Conservation (phyloP, 805 yeast genomes). For the Kuraishia piskuri region DNA sequence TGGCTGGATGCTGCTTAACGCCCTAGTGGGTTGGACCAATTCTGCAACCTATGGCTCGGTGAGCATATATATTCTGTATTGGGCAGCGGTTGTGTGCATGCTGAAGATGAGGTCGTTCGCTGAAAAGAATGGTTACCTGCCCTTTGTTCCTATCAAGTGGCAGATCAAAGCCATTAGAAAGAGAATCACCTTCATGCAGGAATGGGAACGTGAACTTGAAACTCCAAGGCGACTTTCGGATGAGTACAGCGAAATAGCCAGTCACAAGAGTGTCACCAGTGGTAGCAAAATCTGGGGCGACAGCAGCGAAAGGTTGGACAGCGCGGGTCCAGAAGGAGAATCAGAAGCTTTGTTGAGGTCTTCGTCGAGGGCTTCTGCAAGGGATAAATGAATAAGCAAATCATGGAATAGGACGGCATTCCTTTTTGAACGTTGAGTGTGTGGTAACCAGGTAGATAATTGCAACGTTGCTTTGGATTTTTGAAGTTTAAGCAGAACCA, state of each 20-base stretch:
- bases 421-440: too few species aligned
- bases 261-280: slow-evolving; percentile 7
- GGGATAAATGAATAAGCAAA: too few species aligned
- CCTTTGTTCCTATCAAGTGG: slow-evolving; percentile 50
- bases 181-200: slow-evolving; percentile 20
- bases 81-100: slow-evolving; percentile 45
- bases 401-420: too few species aligned
- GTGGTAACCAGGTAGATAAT: neutral
- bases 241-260: slow-evolving; percentile 15
- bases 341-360: neutral
- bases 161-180: slow-evolving; percentile 49
- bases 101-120: slow-evolving; percentile 36
- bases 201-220: slow-evolving; percentile 4
- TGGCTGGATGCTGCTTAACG: slow-evolving; percentile 85
- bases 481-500: neutral
- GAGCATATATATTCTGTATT: slow-evolving; percentile 58
- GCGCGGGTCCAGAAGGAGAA: neutral
- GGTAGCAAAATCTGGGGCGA: neutral
- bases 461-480: neutral
- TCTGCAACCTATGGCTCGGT: slow-evolving; percentile 90
- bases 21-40: slow-evolving; percentile 89
- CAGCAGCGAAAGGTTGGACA: neutral
- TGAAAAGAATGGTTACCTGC: slow-evolving; percentile 51
- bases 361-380: neutral
- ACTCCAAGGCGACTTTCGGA: slow-evolving; percentile 2